These are phyloP conservation scores for Pseudocercospora vitis DNA, from an alignment of 2,329 filamentous ascomycete genomes.

Conservation along the genomic window DNA sequence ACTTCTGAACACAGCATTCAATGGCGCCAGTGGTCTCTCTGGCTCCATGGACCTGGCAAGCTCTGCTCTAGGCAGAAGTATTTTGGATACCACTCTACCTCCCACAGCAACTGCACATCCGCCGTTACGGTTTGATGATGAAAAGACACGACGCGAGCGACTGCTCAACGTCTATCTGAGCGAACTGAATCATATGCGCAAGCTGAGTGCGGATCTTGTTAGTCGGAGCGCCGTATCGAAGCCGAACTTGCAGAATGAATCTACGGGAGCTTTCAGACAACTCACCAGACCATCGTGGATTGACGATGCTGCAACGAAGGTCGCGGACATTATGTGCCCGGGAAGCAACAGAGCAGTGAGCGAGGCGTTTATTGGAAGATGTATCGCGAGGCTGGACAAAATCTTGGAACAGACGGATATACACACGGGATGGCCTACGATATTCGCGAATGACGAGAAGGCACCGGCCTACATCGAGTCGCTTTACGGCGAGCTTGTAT, in stretches of 20 bases:
- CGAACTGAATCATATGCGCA: slow-evolving; percentile 30
- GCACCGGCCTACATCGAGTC: slow-evolving; percentile 61
- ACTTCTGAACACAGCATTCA: slow-evolving; percentile 54
- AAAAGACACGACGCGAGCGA: slow-evolving; percentile 33
- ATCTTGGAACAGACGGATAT: slow-evolving; percentile 32
- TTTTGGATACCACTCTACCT: slow-evolving; percentile 21
- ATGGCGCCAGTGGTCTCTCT: slow-evolving; percentile 13
- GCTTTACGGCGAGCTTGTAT: slow-evolving; percentile 68
- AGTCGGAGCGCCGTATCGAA: slow-evolving; percentile 26
- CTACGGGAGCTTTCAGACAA: slow-evolving; percentile 13
- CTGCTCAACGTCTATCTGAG: slow-evolving; percentile 32
- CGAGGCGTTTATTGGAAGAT: slow-evolving; percentile 24
- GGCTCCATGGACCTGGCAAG: slow-evolving; percentile 11
- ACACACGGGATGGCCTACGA: slow-evolving; percentile 34
- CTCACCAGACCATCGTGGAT: slow-evolving; percentile 24
- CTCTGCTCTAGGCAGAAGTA: slow-evolving; percentile 21
- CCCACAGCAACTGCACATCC: slow-evolving; percentile 13
- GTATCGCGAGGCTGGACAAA: slow-evolving; percentile 24
- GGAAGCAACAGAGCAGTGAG: slow-evolving; percentile 11
- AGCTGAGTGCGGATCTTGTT: slow-evolving; percentile 26
- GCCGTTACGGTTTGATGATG: slow-evolving; percentile 25
- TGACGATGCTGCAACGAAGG: slow-evolving; percentile 24
- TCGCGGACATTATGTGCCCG: slow-evolving; percentile 23
- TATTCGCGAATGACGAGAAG: slow-evolving; percentile 25
- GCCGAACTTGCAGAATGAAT: slow-evolving; percentile 15